Evolutionary conservation across 1,284 basidiomycete species (phyloP), one percentile per base, ranked within the genome.

Genomic region (Pseudozyma tsukubaensis): DNA sequence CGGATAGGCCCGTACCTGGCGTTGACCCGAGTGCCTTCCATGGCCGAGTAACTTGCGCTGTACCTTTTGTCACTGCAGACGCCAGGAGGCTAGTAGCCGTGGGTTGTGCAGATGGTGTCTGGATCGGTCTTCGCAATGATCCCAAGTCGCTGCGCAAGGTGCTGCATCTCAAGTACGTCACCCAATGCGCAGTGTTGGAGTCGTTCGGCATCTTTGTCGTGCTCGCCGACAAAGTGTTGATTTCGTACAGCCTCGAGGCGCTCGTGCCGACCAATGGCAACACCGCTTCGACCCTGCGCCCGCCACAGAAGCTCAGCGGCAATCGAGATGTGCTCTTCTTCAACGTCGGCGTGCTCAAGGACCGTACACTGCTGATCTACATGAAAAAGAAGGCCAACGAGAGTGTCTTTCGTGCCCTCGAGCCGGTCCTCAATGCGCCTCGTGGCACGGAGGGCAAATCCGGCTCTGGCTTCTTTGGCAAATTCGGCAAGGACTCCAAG

Each of bases 171-270:
- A 93, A 92, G 84, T 89, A 90, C 85, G 94, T 98, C 34, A 94
- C 93, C 6, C 94, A 97, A 81, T 93, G 93, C 83, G 94, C 94
- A 1, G 94, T 98, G 87, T 87, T 98, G 3, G 93, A 96, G 81
- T 92, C 94, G 74, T 96, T 96, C 84, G 92, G 93, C 32, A 94
- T 98, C 76, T 94, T 99, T 88, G 88, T 99, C 32, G 94, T 98
- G 16, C 87, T 98, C 19, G 93, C 95, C 6, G 93, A 96, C 85
- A 94, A 93, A 87, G 92, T 85, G 14, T 78, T 86, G 50, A 78
- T 85, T 49, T 82, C 85, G 35, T 97, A 98, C 83, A 93, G 96
- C 70, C 92, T 98, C 49, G 94, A 97, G 84, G 94, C 94, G 0
- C 88, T 99, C 14, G 94, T 98, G 12, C 96, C 96, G 0, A 92